Evolutionary conservation across 2,329 filamentous ascomycete genomes (phyloP), one percentile per base, ranked within the genome.

Genomic region (Acephala macrosclerotiorum): DNA sequence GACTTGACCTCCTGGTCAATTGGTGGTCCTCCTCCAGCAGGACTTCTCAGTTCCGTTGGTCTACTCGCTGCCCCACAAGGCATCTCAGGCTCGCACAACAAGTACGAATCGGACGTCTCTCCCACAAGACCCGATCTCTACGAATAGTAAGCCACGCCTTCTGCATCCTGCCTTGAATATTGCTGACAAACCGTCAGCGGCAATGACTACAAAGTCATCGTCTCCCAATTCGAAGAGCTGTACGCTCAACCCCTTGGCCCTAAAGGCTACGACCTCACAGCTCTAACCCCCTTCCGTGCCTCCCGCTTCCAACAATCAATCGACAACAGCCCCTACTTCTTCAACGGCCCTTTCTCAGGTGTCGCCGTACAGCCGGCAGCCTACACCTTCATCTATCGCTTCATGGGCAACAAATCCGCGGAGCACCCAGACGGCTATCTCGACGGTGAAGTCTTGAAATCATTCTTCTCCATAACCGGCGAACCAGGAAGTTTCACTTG

Each of bases 71-170:
- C 77, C 18, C 83, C 83, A 0, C 79, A 80, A 49, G 83, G 84
- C 5, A 77, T 87, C 1, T 75, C 75, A 16, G 82, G 82, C n/a
- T 81, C 81, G 2, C 85, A 88, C 73, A 86, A 86, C 72, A 81
- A 83, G 63, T 83, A 86, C 70, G 85, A 87, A 76, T 77, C 81
- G 0, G 85, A 87, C 73, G 82, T 78, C 0, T 86, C 84, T 51
- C 79, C 80, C 53, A 85, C 84, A 0, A 80, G 85, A 2, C 79
- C 81, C 40, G 85, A 87, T 64, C 74, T 88, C 0, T 87, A 87
- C 72, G 70, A 71, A 63, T 70, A 73, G 68, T 73, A 70, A 67
- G 69, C 60, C 36, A 26, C 14, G 2, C 16, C 35, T 6, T 18
- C 22, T 26, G 16, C 29, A 5, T 8, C 6, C 26, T 29, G n/a